A percentile compares a stretch with the other conserved stretches of the same genome.
Conservation (phyloP, 331 rosid genomes). For the Prunus yedoensis region DNA sequence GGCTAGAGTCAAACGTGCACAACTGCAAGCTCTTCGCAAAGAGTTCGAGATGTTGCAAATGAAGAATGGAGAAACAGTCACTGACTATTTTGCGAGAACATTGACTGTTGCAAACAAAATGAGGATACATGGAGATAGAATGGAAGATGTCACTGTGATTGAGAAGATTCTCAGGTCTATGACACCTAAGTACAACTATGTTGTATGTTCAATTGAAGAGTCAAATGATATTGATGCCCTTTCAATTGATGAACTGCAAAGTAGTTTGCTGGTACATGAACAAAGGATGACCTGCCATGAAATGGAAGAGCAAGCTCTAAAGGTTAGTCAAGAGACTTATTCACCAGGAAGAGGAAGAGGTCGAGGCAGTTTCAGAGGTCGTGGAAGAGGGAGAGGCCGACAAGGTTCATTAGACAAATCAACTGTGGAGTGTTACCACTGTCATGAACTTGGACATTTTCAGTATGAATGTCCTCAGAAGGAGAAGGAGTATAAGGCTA, state of each 20-base stretch:
- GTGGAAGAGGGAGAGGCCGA: slow-evolving; percentile 2
- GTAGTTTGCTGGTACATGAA: not conserved
- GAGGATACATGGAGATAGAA: not conserved
- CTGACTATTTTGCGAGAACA: not conserved
- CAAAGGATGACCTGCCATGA: not conserved
- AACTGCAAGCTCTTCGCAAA: not conserved
- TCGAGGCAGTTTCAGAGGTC: not conserved
- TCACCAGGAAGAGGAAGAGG: not conserved
- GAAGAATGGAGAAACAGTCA: not conserved
- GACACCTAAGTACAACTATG: slow-evolving; percentile 4
- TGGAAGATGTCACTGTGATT: not conserved
- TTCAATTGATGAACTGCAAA: slow-evolving; percentile 8
- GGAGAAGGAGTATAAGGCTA: not conserved
- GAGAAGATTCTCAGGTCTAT: not conserved
- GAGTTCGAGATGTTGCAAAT: not conserved
- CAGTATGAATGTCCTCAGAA: not conserved
- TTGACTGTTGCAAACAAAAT: not conserved
- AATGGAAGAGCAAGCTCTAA: not conserved
- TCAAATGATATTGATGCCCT: not conserved
- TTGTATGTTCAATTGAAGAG: slow-evolving; percentile 4
- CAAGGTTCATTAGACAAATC: slow-evolving; percentile 5
- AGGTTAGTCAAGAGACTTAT: not conserved
- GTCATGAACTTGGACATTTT: slow-evolving; percentile 1
- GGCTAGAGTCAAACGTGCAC: not conserved
- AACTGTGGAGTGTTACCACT: not conserved